phyloP scores from a whole-genome alignment of 345 rosid genomes.

The Sisymbrium altissimum region DNA sequence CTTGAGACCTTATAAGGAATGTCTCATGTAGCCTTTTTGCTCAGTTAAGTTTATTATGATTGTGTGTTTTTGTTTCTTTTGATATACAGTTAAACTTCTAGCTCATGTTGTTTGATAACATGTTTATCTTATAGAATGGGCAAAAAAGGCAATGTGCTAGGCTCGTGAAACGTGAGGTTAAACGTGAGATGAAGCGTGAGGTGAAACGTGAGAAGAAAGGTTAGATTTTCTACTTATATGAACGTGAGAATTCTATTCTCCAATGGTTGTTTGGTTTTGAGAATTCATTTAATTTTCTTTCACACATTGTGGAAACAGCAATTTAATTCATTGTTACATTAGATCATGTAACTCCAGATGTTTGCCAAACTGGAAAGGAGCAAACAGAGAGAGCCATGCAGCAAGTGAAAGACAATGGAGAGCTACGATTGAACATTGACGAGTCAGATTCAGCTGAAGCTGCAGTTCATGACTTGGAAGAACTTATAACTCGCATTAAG shows the following conservation, averaged over 20 bases:
- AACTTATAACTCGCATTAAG: constrained; percentile 45
- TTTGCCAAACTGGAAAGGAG: not conserved
- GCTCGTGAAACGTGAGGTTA: not conserved
- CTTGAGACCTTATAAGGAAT: no score
- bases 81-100: no score
- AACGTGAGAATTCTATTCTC: not conserved
- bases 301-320: not conserved
- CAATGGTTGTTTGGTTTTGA: not conserved
- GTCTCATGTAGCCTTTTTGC: not conserved
- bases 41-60: not conserved
- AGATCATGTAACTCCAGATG: not conserved
- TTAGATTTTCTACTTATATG: not conserved
- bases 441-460: constrained; percentile 50
- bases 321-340: not conserved
- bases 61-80: no score
- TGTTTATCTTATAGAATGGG: constrained; percentile 17
- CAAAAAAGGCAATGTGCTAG: constrained; percentile 4
- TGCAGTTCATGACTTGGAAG: constrained; percentile 62
- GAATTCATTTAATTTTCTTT: not conserved
- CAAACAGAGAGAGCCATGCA: constrained; percentile 8
- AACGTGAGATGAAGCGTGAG: no score
- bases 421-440: constrained; percentile 34
- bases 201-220: not conserved
- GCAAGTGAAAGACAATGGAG: constrained; percentile 31
- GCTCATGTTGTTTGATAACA: not conserved